Evolutionary conservation across 345 rosid genomes (phyloP).

Genomic region (Firmiana major): DNA sequence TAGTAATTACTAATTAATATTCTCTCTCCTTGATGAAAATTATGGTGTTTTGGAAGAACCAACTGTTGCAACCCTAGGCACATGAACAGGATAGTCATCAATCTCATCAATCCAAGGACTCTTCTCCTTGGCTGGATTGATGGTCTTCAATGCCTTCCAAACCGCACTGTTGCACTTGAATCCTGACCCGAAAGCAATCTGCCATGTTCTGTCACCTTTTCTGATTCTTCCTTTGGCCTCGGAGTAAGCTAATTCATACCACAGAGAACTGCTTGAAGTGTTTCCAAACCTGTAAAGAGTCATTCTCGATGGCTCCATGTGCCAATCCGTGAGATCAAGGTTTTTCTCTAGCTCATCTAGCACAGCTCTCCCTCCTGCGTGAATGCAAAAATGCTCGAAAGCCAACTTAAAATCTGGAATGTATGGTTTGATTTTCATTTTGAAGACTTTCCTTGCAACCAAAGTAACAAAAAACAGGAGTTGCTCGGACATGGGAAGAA

Average conservation of each 20-base stretch:
- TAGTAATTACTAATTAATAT: background rate
- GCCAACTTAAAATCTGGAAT: conserved; percentile 10
- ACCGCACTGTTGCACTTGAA: conserved; percentile 21
- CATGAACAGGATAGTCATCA: conserved; percentile 3
- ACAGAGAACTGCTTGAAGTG: conserved; percentile 19
- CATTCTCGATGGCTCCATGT: conserved; percentile 21
- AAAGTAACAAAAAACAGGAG: background rate
- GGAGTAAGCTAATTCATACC: conserved; percentile 18
- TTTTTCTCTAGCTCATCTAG: conserved; percentile 9
- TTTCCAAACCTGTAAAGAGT: conserved; percentile 20
- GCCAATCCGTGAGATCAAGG: background rate
- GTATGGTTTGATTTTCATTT: conserved; percentile 3
- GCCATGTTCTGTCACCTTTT: conserved; percentile 17
- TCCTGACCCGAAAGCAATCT: conserved; percentile 18
- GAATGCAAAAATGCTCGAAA: conserved; percentile 13
- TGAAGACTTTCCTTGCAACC: background rate
- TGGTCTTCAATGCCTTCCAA: conserved; percentile 7
- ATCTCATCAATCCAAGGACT: conserved; percentile 10
- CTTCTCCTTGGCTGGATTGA: conserved; percentile 2
- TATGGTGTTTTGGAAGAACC: background rate
- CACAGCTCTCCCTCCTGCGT: conserved; percentile 14
- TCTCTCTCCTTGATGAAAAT: background rate
- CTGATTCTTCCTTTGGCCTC: conserved; percentile 17
- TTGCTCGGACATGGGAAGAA: conserved; percentile 17
- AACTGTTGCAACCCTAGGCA: background rate